A percentile compares a stretch with the other conserved stretches of the same genome.
Conservation (phyloP, 306 rosid species). For the Rosa rugosa region DNA sequence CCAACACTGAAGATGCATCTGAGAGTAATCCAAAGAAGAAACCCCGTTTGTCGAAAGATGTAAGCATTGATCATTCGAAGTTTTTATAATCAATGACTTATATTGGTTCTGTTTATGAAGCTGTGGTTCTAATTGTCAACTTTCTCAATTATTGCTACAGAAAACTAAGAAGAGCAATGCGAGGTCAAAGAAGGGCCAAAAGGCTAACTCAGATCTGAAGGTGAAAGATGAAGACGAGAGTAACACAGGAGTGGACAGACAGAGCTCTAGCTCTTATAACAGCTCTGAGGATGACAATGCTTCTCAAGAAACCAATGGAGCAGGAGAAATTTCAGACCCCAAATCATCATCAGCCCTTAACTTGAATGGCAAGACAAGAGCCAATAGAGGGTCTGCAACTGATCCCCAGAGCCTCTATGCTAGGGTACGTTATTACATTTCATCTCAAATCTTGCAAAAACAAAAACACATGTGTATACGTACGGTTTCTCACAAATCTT, state of each 20-base stretch:
- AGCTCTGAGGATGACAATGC: conserved; percentile 73
- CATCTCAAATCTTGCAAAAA: not conserved
- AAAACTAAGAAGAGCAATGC: conserved; percentile 44
- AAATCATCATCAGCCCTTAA: conserved; percentile 38
- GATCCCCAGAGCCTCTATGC: conserved; percentile 98
- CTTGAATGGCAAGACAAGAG: conserved; percentile 63
- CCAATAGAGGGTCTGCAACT: conserved; percentile 86
- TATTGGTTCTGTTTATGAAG: not conserved
- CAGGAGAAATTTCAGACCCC: conserved; percentile 43
- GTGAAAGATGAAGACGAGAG: conserved; percentile 49
- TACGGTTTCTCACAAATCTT: not conserved
- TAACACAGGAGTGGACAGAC: conserved; percentile 42
- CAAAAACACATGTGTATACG: too few relatives aligned
- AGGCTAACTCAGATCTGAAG: conserved; percentile 28
- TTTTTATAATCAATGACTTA: not conserved
- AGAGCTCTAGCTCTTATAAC: conserved; percentile 50
- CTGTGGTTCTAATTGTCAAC: conserved; percentile 9
- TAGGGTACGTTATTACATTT: conserved; percentile 47
- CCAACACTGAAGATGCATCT: conserved; percentile 13
- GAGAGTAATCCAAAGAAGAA: conserved; percentile 51
- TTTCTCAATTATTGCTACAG: conserved; percentile 41
- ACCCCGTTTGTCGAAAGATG: conserved; percentile 42
- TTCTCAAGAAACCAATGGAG: conserved; percentile 48
- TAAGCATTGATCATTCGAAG: conserved; percentile 32
- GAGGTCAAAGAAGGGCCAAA: conserved; percentile 42